These are phyloP conservation scores for Orobanche coerulescens DNA, from an alignment of 257 asterid species.

Conservation along the genomic window DNA sequence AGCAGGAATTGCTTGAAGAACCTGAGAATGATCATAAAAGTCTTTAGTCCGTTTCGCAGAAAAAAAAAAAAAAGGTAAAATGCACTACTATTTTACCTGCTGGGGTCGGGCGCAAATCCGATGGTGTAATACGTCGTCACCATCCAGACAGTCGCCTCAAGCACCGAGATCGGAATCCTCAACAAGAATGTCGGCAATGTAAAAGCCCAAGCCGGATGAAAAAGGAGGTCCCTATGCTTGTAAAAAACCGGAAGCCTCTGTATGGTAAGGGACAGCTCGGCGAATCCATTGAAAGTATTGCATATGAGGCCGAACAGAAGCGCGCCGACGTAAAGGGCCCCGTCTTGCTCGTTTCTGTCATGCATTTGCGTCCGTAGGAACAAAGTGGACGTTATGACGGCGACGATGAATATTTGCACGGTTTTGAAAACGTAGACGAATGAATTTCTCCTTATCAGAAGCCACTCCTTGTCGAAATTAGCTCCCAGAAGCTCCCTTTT, in stretches of 20 bases:
- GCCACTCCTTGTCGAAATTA: constrained; percentile 66
- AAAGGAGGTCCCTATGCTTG: constrained; percentile 54
- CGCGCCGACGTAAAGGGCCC: constrained; percentile 50
- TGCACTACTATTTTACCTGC: constrained; percentile 32
- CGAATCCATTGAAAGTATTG: constrained; percentile 54
- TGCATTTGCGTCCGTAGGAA: constrained; percentile 43
- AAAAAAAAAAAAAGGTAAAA: background rate
- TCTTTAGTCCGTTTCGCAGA: background rate
- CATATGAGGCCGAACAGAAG: constrained; percentile 36
- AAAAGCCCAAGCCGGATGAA: constrained; percentile 60
- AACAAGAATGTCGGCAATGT: constrained; percentile 47
- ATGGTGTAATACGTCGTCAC: constrained; percentile 51
- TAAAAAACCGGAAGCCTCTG: constrained; percentile 58
- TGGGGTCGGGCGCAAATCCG: constrained; percentile 59
- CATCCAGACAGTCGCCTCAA: constrained; percentile 53
- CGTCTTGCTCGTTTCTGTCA: constrained; percentile 42
- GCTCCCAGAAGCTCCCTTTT: constrained; percentile 44
- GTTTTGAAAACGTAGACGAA: constrained; percentile 60
- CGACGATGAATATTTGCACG: constrained; percentile 52
- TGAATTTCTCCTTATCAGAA: constrained; percentile 51
- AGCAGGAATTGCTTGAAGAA: constrained; percentile 55
- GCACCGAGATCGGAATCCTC: constrained; percentile 43
- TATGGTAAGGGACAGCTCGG: constrained; percentile 48
- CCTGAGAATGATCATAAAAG: constrained; percentile 21
- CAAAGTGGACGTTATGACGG: constrained; percentile 44